A percentile compares a stretch with the other conserved stretches of the same genome.
These are phyloP conservation scores for Diplodia mutila DNA, from an alignment of 2,329 filamentous ascomycete species.

Conservation along the genomic window DNA sequence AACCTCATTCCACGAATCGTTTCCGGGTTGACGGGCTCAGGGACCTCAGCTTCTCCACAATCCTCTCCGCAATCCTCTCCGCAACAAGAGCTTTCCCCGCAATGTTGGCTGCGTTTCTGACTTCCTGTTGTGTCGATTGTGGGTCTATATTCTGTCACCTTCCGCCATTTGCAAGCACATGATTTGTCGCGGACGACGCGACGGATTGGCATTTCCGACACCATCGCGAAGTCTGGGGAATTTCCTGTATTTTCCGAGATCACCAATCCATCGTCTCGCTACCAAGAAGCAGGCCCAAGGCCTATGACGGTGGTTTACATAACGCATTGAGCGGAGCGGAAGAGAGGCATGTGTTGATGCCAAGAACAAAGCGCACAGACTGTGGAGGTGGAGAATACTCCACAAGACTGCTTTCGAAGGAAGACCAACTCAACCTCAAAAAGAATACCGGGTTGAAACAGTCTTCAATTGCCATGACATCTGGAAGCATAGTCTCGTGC, in stretches of 20 bases:
- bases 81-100: conserved; percentile 14
- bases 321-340: not conserved
- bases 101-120: not conserved
- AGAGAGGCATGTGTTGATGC: not conserved
- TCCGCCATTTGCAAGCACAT: not conserved
- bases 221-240: not conserved
- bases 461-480: not conserved
- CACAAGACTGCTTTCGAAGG: not conserved
- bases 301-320: not conserved
- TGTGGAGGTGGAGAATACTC: not conserved
- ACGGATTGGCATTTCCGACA: not conserved
- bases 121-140: not conserved
- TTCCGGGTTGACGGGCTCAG: conserved; percentile 1
- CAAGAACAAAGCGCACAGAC: not conserved
- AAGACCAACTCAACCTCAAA: not conserved
- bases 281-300: not conserved
- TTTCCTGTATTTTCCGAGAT: not conserved
- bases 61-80: conserved; percentile 2
- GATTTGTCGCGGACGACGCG: not conserved
- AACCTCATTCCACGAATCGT: conserved; percentile 14
- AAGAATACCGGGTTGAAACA: not conserved
- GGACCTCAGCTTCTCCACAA: conserved; percentile 14
- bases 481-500: not conserved
- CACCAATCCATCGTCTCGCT: no score
- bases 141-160: not conserved